Percentiles rank a stretch among this genome's conserved stretches.
Evolutionary conservation across 208 protist genomes (phyloP).

Genomic region (Trypanosoma grayi): DNA sequence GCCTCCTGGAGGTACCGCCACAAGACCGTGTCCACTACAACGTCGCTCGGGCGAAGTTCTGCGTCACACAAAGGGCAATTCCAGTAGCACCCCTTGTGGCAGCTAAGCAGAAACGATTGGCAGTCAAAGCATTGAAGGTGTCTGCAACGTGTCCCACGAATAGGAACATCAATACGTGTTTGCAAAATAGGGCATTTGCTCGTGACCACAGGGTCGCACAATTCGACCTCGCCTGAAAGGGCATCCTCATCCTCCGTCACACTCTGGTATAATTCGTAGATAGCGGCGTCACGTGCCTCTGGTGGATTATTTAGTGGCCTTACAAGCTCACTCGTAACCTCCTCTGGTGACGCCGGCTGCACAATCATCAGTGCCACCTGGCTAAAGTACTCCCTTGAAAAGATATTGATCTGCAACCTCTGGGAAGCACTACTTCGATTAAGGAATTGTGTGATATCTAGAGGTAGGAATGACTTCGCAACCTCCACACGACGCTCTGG

Average conservation of each 20-base stretch:
- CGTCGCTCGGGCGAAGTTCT: conserved; percentile 45
- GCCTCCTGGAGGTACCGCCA: conserved; percentile 42
- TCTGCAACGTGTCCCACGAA: conserved; percentile 55
- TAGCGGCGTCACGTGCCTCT: conserved; percentile 11
- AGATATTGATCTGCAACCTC: conserved; percentile 56
- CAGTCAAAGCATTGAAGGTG: conserved; percentile 87
- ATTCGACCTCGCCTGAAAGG: conserved; percentile 30
- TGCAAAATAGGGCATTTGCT: conserved; percentile 81
- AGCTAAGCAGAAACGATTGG: conserved; percentile 52
- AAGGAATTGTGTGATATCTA: conserved; percentile 77
- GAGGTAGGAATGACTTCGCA: conserved; percentile 61
- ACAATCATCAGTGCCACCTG: conserved; percentile 49
- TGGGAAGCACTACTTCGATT: conserved; percentile 31
- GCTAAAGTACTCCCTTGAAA: conserved; percentile 64
- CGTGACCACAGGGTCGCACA: conserved; percentile 67
- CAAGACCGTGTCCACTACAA: conserved; percentile 68
- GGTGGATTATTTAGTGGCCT: conserved; percentile 16
- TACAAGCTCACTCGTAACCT: conserved; percentile 52
- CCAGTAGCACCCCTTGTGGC: conserved; percentile 75
- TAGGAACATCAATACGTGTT: conserved; percentile 58
- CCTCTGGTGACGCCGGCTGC: conserved; percentile 42
- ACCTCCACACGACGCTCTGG: conserved; percentile 62
- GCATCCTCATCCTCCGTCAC: conserved; percentile 58
- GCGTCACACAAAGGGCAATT: conserved; percentile 83
- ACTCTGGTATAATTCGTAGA: conserved; percentile 28